Evolutionary conservation across 129 eudicot species (phyloP), one percentile per base, ranked within the genome.

Genomic region (Cynara cardunculus): DNA sequence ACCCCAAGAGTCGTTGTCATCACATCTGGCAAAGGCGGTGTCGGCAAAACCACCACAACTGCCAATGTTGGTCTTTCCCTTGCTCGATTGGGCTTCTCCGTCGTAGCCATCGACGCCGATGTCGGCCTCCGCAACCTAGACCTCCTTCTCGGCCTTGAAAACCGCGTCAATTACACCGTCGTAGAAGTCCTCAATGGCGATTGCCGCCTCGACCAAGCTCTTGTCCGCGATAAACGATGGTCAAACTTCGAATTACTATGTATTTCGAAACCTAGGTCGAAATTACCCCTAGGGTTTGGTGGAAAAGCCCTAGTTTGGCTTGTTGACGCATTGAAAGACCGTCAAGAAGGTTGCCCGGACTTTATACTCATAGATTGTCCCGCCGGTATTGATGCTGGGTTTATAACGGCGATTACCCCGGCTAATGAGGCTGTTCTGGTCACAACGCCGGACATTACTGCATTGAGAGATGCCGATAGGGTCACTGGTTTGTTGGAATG

Each of bases 41-140:
- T 93, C 10, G 96, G 96, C 5, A 89, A 90, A 69, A 93, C 96
- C 61, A 90, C 98, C 32, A 93, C 96, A 80, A 93, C 98, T 80
- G 97, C 98, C 39, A 93, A 93, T 73, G 81, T 93, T 35, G 94
- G 97, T 41, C 92, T 93, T 37, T 93, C 98, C 26, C 80, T 93
- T 16, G 98, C 98, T 70, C 89, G 97, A 26, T 85, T 88, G 18
- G 98, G 98, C 30, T 91, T 89, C 84, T 91, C 97, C 31, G 98
- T 90, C 68, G 97, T 95, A 56, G 97, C 99, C 28, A 92, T 95
- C 25, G 99, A 95, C 77, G 96, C 97, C 70, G 99, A 95, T 84
- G 97, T 95, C 6, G 99, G 99, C 35, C 91, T 95, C 13, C 94
- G 99, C 10, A 95, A 95, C 85, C 97, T 95, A 25, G 99, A 95